phyloP scores from a whole-genome alignment of 306 rosid genomes.

The Senna siamea region DNA sequence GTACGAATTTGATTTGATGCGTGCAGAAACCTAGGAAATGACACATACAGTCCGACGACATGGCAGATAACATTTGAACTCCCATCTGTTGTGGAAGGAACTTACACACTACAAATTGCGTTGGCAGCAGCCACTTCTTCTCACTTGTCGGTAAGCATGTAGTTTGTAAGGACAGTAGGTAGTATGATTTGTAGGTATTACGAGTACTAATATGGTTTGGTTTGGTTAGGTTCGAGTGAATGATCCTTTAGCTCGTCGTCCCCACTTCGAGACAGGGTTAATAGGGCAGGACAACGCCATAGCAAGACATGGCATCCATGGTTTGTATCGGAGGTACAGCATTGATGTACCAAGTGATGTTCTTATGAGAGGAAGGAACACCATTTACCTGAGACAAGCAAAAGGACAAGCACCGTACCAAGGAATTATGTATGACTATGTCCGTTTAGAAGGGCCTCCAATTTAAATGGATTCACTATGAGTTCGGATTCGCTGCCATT shows the following conservation, averaged over 20 bases:
- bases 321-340: constrained; percentile 56
- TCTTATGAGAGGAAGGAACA: constrained; percentile 48
- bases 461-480: too few relatives aligned
- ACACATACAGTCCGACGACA: constrained; percentile 51
- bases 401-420: constrained; percentile 32
- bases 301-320: constrained; percentile 83
- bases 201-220: too few relatives aligned
- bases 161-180: too few relatives aligned
- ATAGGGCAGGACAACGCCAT: constrained; percentile 66
- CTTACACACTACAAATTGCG: constrained; percentile 63
- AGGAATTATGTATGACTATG: constrained; percentile 73
- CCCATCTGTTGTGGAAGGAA: constrained; percentile 20
- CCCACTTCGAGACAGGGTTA: constrained; percentile 42
- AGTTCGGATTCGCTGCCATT: too few relatives aligned
- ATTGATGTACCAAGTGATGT: constrained; percentile 36
- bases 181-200: background rate
- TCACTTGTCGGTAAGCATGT: constrained; percentile 17
- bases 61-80: constrained; percentile 62
- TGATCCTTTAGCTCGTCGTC: background rate
- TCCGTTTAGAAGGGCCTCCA: constrained; percentile 65
- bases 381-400: constrained; percentile 54
- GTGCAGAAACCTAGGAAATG: constrained; percentile 46
- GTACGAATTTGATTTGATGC: background rate
- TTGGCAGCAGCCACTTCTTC: constrained; percentile 52
- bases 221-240: constrained; percentile 56